phyloP scores from a whole-genome alignment of 2,329 filamentous ascomycete species.

The Leptographium lundbergii region DNA sequence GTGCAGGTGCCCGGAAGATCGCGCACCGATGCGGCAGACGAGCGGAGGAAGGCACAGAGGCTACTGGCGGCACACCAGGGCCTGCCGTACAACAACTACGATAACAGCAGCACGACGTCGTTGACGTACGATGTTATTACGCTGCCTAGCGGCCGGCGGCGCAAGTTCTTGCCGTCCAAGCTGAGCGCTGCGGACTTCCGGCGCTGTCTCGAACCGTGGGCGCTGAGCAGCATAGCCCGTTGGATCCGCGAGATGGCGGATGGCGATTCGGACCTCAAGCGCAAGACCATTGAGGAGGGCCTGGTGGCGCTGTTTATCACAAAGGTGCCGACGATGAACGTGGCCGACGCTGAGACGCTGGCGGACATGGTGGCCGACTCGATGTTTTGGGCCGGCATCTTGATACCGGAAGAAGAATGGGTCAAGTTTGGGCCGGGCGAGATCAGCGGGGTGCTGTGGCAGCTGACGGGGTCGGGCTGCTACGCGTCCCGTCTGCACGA shows the following conservation, averaged over 20 bases:
- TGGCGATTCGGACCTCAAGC: conserved; percentile 76
- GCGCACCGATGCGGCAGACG: conserved; percentile 81
- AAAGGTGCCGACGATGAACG: conserved; percentile 97
- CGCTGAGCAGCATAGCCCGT: conserved; percentile 69
- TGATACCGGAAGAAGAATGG: conserved; percentile 92
- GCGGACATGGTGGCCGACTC: conserved; percentile 63
- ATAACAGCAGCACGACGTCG: conserved; percentile 37
- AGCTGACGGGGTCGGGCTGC: conserved; percentile 82
- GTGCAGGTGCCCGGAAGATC: conserved; percentile 77
- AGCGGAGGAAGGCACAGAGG: conserved; percentile 41
- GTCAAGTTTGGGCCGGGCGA: conserved; percentile 75
- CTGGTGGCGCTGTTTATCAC: conserved; percentile 80
- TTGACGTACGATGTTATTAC: conserved; percentile 73
- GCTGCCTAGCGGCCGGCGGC: conserved; percentile 58
- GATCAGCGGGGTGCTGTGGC: conserved; percentile 84
- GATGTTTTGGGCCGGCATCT: conserved; percentile 66
- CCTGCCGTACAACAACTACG: conserved; percentile 41
- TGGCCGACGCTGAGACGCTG: conserved; percentile 84
- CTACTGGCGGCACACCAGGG: conserved; percentile 37
- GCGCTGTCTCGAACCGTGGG: conserved; percentile 84
- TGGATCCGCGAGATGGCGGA: conserved; percentile 89
- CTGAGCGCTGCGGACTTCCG: conserved; percentile 69
- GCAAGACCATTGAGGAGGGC: conserved; percentile 75
- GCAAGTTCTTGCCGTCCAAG: conserved; percentile 77
- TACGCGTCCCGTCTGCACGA: conserved; percentile 79